Conservation (phyloP, 768 basidiomycete genomes). For the Psilocybe cubensis region DNA sequence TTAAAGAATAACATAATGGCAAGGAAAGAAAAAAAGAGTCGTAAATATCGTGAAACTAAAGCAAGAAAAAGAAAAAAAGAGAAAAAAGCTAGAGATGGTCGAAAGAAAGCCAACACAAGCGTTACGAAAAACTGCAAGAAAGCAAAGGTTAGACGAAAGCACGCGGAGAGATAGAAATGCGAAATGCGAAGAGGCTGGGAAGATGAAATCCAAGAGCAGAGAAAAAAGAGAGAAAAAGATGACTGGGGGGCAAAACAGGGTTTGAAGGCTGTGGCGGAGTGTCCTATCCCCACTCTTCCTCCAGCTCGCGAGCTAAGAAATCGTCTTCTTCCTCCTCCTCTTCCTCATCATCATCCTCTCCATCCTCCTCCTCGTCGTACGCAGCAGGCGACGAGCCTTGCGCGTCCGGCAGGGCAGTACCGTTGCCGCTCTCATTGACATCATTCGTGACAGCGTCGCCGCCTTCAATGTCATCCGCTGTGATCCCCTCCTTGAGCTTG, state of each 20-base stretch:
- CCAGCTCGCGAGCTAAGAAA: constrained; percentile 80
- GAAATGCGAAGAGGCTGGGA: not conserved
- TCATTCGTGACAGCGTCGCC: constrained; percentile 21
- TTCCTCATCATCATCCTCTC: constrained; percentile 51
- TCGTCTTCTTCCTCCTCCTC: constrained; percentile 71
- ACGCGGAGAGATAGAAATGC: not conserved
- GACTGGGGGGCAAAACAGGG: not conserved
- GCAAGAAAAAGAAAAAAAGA: not conserved
- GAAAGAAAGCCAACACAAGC: constrained; percentile 3
- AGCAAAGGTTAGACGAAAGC: not conserved
- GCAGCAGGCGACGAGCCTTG: constrained; percentile 14
- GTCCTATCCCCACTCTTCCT: constrained; percentile 74
- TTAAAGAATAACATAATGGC: constrained; percentile 2
- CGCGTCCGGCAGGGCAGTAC: constrained; percentile 1
- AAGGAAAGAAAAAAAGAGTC: not conserved
- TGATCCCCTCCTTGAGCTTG: constrained; percentile 68
- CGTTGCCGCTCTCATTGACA: not conserved
- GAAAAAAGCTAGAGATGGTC: not conserved
- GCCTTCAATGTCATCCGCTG: constrained; percentile 50
- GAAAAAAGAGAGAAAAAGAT: not conserved
- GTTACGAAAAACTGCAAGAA: not conserved
- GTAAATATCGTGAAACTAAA: not conserved
- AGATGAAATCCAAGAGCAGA: not conserved
- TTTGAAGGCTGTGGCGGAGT: too few relatives aligned
- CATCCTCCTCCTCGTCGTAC: constrained; percentile 31